Conservation (phyloP, 2,329 filamentous ascomycete genomes). For the Erysiphe pulchra region DNA sequence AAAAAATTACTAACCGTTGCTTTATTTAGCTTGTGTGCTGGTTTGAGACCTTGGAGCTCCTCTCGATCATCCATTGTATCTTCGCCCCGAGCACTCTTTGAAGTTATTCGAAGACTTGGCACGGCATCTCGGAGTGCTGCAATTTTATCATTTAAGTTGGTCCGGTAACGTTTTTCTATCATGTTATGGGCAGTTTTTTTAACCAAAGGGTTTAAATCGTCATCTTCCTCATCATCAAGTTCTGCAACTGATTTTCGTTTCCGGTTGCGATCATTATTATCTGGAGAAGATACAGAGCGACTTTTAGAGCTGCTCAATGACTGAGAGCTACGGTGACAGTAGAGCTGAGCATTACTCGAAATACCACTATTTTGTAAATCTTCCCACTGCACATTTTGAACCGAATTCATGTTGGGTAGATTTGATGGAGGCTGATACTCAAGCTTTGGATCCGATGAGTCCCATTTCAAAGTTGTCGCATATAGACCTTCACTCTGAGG, state of each 20-base stretch:
- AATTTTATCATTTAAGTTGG: slow-evolving; percentile 93
- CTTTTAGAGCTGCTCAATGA: slow-evolving; percentile 24
- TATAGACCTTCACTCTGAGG: slow-evolving; percentile 12
- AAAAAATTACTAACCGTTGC: slow-evolving; percentile 41
- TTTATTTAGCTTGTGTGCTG: slow-evolving; percentile 89
- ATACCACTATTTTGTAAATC: slow-evolving; percentile 37
- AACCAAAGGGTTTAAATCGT: slow-evolving; percentile 24
- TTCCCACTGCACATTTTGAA: slow-evolving; percentile 34
- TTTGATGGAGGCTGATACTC: slow-evolving; percentile 5
- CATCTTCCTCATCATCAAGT: slow-evolving; percentile 30
- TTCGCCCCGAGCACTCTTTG: slow-evolving; percentile 41
- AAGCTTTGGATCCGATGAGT: slow-evolving; percentile 9
- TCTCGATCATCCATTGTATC: slow-evolving; percentile 52
- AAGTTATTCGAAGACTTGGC: slow-evolving; percentile 66
- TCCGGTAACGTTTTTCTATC: slow-evolving; percentile 92
- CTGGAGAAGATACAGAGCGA: slow-evolving; percentile 32
- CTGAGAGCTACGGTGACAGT: slow-evolving; percentile 23
- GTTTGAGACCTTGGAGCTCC: slow-evolving; percentile 56
- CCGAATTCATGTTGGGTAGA: slow-evolving; percentile 13
- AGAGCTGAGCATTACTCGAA: slow-evolving; percentile 33
- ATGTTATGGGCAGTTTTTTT: slow-evolving; percentile 85
- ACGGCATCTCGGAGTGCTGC: slow-evolving; percentile 77
- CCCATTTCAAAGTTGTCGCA: slow-evolving; percentile 13
- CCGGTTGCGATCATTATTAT: slow-evolving; percentile 22
- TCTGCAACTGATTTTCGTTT: slow-evolving; percentile 47